Evolutionary conservation across 2,329 filamentous ascomycete species (phyloP), one percentile per base, ranked within the genome.

Genomic region (Sclerotinia minor): DNA sequence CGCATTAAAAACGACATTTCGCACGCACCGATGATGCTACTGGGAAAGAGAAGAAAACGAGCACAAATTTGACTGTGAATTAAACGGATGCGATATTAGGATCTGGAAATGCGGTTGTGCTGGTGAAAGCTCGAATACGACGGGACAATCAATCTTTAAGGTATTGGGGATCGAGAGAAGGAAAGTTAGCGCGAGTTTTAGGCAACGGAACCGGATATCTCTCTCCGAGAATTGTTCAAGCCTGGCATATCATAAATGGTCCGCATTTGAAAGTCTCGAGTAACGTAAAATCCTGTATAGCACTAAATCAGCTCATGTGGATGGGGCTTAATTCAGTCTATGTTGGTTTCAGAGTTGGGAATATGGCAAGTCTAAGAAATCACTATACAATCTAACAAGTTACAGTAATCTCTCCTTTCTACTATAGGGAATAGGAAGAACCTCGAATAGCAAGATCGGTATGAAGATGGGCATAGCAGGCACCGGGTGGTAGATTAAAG

Each of bases 141-240:
- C 7, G 44, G 17, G 26, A 24, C 44, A 11, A 11, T 49, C 1
- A 6, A 17, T 6, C 0, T 47, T 47, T 11, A 9, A 7, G 5
- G 13, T 32, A 32, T 21, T 21, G 19, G n/a, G 5, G 11, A 32
- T 24, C 17, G 5, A 44, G 19, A 38, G 2, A 54, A 35, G 8
- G 6, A 15, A 15, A 17, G 24, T 2, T 6, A 2, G 3, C 6
- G 19, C 9, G 17, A 17, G 19, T 35, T 24, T 29, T 15, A 24
- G 6, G 26, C 6, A 32, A n/a, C 19, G 2, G 3, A 24, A 19
- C 2, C 0, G 1, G 9, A 13, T 0, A 47, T 9, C 5, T 47
- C 7, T 35, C 7, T n/a, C 29, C 1, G 11, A 13, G 7, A 0
- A 49, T 19, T 15, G 1, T 9, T 32, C 13, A 60, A 17, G 3